Percentiles rank a stretch among this genome's conserved stretches.
Conservation (phyloP, 768 basidiomycete genomes). For the Suillus occidentalis region DNA sequence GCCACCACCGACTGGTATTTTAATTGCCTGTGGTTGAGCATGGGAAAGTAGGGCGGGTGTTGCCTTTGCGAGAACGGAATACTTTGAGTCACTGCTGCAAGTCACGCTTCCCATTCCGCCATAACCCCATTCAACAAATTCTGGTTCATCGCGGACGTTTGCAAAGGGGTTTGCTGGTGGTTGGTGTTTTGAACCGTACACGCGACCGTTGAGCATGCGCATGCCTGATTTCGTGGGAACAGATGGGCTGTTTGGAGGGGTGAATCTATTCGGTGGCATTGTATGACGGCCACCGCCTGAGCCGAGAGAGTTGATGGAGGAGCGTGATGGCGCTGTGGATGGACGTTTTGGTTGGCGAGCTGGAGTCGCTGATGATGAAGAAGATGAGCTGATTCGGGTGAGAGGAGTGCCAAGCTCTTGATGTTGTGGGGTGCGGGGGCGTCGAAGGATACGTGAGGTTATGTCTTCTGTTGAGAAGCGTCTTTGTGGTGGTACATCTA, state of each 20-base stretch:
- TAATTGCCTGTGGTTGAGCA: conserved; percentile 1
- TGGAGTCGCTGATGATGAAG: no score
- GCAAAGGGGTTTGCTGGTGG: conserved; percentile 59
- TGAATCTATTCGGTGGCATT: conserved; percentile 10
- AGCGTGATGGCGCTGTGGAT: conserved; percentile 15
- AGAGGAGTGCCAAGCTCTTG: neutral
- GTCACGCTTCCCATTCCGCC: conserved; percentile 74
- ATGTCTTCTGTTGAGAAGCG: conserved; percentile 27
- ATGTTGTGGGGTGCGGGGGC: neutral
- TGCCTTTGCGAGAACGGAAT: neutral
- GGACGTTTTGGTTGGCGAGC: neutral
- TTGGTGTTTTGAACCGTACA: conserved; percentile 61
- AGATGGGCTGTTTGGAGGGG: conserved; percentile 1
- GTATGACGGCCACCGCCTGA: conserved; percentile 33
- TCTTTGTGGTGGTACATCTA: conserved; percentile 4
- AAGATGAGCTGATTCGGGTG: neutral
- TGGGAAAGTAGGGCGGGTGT: neutral
- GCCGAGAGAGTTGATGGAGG: conserved; percentile 21
- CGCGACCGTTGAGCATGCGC: conserved; percentile 82
- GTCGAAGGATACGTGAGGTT: conserved; percentile 29
- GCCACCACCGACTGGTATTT: conserved; percentile 24
- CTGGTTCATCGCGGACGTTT: conserved; percentile 62
- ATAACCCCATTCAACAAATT: conserved; percentile 93
- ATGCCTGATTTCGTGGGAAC: conserved; percentile 36
- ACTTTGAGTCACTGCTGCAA: conserved; percentile 23